Evolutionary conservation across 2,329 filamentous ascomycete genomes (phyloP).

Genomic region (Phoma sp.): DNA sequence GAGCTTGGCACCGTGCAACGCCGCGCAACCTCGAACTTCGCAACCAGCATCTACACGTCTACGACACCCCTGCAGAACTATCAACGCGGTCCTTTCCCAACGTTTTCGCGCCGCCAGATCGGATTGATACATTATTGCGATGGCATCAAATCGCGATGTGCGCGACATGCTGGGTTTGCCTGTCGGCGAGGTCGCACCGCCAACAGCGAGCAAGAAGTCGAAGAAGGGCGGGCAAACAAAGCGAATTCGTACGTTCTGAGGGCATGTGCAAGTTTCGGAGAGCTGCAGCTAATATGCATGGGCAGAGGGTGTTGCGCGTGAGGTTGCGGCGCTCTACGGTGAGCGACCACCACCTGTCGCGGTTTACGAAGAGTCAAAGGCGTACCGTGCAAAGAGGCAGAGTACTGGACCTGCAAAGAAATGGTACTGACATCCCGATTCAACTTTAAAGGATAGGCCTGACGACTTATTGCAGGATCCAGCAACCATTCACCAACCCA

Average conservation of each 20-base stretch:
- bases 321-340: conserved; percentile 50
- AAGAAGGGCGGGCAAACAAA: conserved; percentile 64
- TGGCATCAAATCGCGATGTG: conserved; percentile 64
- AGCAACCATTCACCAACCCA: conserved; percentile 72
- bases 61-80: conserved; percentile 36
- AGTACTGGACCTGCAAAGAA: conserved; percentile 48
- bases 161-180: conserved; percentile 87
- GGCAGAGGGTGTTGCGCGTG: conserved; percentile 48
- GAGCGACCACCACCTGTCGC: conserved; percentile 50
- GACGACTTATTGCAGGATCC: conserved; percentile 30
- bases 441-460: neutral
- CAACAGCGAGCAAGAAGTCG: conserved; percentile 72
- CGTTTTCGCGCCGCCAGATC: conserved; percentile 27
- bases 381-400: conserved; percentile 47
- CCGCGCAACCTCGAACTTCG: conserved; percentile 3
- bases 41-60: conserved; percentile 3
- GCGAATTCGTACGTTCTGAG: conserved; percentile 55
- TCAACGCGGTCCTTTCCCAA: conserved; percentile 29
- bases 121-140: conserved; percentile 30
- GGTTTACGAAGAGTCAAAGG: conserved; percentile 49
- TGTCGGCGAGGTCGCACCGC: conserved; percentile 55
- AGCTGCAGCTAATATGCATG: neutral
- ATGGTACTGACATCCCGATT: conserved; percentile 31
- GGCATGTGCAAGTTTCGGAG: conserved; percentile 4
- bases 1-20: conserved; percentile 9